These are phyloP conservation scores for Isochrysis galbana DNA, from an alignment of 78 protist genomes.

Conservation along the genomic window DNA sequence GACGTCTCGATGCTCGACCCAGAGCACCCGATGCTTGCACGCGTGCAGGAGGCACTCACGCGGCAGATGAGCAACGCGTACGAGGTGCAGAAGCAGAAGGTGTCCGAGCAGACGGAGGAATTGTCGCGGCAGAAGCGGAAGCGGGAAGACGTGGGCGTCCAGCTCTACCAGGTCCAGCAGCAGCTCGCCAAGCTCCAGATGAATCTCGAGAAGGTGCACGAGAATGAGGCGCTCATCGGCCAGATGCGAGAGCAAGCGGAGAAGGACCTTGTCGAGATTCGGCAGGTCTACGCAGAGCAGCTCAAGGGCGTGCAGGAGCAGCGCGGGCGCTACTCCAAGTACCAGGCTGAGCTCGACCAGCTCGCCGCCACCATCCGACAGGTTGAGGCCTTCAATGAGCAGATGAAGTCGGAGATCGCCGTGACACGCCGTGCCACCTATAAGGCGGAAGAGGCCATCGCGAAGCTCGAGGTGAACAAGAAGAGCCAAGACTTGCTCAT, in stretches of 20 bases:
- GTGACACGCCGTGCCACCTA: slow-evolving; percentile 62
- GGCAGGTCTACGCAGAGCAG: background rate
- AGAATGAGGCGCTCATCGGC: background rate
- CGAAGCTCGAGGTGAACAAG: slow-evolving; percentile 47
- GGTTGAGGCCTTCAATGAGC: slow-evolving; percentile 56
- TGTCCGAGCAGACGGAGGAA: slow-evolving; percentile 4
- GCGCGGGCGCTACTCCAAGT: background rate
- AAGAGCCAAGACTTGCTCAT: slow-evolving; percentile 48
- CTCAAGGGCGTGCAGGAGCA: background rate
- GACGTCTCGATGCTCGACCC: background rate
- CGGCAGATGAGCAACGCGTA: background rate
- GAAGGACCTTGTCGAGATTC: background rate
- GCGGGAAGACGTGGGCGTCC: slow-evolving; percentile 61
- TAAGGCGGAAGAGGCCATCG: slow-evolving; percentile 61
- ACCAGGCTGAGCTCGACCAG: slow-evolving; percentile 60
- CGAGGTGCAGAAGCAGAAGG: background rate
- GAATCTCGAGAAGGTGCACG: slow-evolving; percentile 46
- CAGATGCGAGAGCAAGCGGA: slow-evolving; percentile 32
- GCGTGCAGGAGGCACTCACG: background rate
- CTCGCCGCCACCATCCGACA: slow-evolving; percentile 22
- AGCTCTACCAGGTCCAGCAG: slow-evolving; percentile 67
- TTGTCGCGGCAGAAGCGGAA: background rate
- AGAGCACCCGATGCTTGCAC: background rate
- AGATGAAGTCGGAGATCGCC: slow-evolving; percentile 47
- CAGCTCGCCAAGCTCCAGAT: slow-evolving; percentile 60